Base-by-base conservation (phyloP, 2,329 filamentous ascomycete species). In the Penicillium sp. region DNA sequence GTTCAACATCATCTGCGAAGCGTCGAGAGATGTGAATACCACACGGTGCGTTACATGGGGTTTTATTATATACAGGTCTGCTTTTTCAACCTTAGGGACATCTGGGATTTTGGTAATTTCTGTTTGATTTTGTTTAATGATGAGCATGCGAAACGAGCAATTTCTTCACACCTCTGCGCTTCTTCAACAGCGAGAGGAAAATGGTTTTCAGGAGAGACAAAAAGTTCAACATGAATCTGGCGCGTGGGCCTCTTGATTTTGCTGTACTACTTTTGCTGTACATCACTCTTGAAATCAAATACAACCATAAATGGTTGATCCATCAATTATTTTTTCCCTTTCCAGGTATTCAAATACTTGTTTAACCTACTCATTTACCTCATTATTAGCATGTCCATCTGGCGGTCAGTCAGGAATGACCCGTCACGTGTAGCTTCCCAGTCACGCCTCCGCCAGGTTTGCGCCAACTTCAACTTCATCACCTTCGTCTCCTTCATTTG, bases 71-170 rank as follows among this genome's bases (percentile, higher is more conserved):
- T 73, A 73, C 68, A 70, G 74, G 75, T 73, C 75, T 76, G 74
- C 73, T 76, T 75, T 75, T 76, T 76, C 74, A 76, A 76, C 74
- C 74, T 75, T 68, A 75, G 72, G 74, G 70, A 72, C 72, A 74
- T 69, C 56, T 71, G 73, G 75, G 74, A 71, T 72, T 75, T 68
- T 65, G 69, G 68, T 63, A 65, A 61, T 65, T 64, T 67, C 60
- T 58, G 58, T 57, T 59, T 67, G 62, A 58, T 45, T 55, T 72
- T 70, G 65, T 70, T 64, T 65, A 63, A 44, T 61, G 56, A 65
- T 69, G 56, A 66, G 67, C 65, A 66, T 68, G 58, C 61, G 67
- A 65, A 57, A 68, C 62, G 67, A 69, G 64, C 62, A 66, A 62
- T 63, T 64, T 53, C 51, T 64, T 65, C 45, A n/a, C 4, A 53